Evolutionary conservation across 768 basidiomycete species (phyloP), one percentile per base, ranked within the genome.

Genomic region (Agrocybe praecox): DNA sequence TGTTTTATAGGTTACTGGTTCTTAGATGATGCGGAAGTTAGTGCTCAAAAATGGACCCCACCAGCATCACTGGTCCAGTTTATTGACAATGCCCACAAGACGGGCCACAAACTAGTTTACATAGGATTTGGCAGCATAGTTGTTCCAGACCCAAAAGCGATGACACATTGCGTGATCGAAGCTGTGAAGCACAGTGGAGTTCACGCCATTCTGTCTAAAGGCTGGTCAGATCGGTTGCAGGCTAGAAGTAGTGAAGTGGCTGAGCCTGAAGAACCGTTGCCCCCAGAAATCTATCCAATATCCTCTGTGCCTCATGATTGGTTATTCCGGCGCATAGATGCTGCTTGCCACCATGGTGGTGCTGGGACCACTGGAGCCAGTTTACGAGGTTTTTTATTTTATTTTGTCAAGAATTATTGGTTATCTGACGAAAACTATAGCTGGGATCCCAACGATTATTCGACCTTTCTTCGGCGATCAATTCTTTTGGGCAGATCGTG

Each of bases 401-500:
- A 10, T 19, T 42, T 12, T 29, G 32, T 33, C 48, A 24, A 32
- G 24, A 26, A 24, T 8, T 26, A 21, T 17, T 22, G 42, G 42
- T 44, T 22, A 59, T 58, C 6, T 33, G n/a, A 49, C n/a, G 29
- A 47, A 46, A 8, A 21, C 55, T 60, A 8, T 64, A 92, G 93
- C 93, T 57, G 94, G 94, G 8, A 90, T 94, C 51, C 96, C 97
- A 1, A 98, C 96, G 1, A 90, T 99, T 65, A 94, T 98, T 69
- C 88, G 88, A 60, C 96, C 97, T 0, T 99, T 98, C 82, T 99
- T 98, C 65, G 96, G 97, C 2, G 96, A 98, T 70, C 96, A 98
- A 65, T 93, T 90, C 70, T 96, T 98, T 75, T 98, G 94, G 94
- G 93, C 94, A 2, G 94, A 99, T 71, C 89, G 96, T 24, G 94